Evolutionary conservation across 805 yeast genomes (phyloP), one percentile per base, ranked within the genome.

Genomic region (Pichia gijzeniarum): DNA sequence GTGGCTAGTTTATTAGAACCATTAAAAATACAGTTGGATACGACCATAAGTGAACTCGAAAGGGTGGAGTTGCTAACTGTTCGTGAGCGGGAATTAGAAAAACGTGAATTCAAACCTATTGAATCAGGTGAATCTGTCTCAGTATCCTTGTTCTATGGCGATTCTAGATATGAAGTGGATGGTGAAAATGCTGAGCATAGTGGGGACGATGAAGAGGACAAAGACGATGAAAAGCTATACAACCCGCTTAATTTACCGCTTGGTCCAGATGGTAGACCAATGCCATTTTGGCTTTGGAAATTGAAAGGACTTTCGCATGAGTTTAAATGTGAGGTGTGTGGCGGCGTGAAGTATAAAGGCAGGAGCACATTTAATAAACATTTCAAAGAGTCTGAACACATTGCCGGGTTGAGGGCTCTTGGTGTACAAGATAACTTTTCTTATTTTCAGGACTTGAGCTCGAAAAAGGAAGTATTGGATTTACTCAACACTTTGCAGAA

Each of bases 271-370:
- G 97, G 97, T 0, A 75, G 73, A 35, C 97, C 97, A 1, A 87
- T 93, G 25, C 99, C 99, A 1, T 79, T 73, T 44, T 93, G 99
- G 99, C 69, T 93, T 25, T 90, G 79, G 71, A 93, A 90, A 62
- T 68, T 90, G 38, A 89, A 88, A 56, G 99, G 99, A 0, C 69
- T 90, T 10, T 85, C 85, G 45, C 73, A 77, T 36, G 77, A 75
- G 43, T 86, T 79, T 54, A 56, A 64, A 1, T 93, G 99, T 61
- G 97, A 93, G 63, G 76, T 93, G 7, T 93, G 99, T 60, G 95
- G 95, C 5, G 80, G 85, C 55, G 61, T 65, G 28, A 66, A 69
- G 7, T 91, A 82, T 63, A 75, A 77, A 54, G 99, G 99, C 1
- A 71, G 95, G 8, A 69, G 72, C 40, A 72, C 73, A 2, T 93